Percentiles rank a stretch among this genome's conserved stretches.
Evolutionary conservation across 257 asterid genomes (phyloP).

Genomic region (Coffea eugenioides): DNA sequence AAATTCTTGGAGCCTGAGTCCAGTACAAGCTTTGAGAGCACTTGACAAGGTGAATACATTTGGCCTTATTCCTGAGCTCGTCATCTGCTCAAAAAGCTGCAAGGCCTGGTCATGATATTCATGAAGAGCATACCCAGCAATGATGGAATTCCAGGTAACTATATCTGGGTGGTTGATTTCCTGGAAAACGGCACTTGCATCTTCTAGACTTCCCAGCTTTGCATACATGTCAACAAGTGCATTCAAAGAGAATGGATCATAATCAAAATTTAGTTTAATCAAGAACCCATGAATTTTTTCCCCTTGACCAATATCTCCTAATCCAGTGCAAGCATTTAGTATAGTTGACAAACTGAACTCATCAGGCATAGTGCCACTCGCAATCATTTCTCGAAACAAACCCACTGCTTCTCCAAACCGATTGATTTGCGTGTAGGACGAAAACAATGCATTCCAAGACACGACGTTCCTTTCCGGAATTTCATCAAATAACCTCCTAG

Average conservation of each 20-base stretch:
- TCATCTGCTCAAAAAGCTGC: slow-evolving; percentile 53
- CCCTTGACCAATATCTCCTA: slow-evolving; percentile 52
- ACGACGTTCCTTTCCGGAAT: slow-evolving; percentile 66
- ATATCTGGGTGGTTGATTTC: slow-evolving; percentile 50
- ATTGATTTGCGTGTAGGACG: slow-evolving; percentile 53
- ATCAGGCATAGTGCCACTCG: slow-evolving; percentile 53
- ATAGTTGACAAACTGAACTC: slow-evolving; percentile 70
- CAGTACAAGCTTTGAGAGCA: slow-evolving; percentile 73
- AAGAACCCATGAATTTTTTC: slow-evolving; percentile 60
- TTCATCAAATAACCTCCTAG: slow-evolving; percentile 64
- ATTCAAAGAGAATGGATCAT: slow-evolving; percentile 63
- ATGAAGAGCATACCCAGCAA: slow-evolving; percentile 64
- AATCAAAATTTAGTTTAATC: slow-evolving; percentile 59
- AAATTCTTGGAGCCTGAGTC: slow-evolving; percentile 39
- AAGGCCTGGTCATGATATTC: slow-evolving; percentile 48
- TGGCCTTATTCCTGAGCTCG: slow-evolving; percentile 47
- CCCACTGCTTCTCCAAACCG: slow-evolving; percentile 48
- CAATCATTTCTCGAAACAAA: slow-evolving; percentile 62
- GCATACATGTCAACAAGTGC: slow-evolving; percentile 81
- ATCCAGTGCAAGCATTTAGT: slow-evolving; percentile 62
- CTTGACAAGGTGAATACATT: slow-evolving; percentile 76
- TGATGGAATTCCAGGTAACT: slow-evolving; percentile 73
- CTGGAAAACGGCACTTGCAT: slow-evolving; percentile 44
- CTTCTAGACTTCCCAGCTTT: slow-evolving; percentile 53
- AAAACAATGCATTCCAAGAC: slow-evolving; percentile 66